Base-by-base conservation (phyloP, 495 filamentous ascomycete species). In the Clohesyomyces aquaticus region DNA sequence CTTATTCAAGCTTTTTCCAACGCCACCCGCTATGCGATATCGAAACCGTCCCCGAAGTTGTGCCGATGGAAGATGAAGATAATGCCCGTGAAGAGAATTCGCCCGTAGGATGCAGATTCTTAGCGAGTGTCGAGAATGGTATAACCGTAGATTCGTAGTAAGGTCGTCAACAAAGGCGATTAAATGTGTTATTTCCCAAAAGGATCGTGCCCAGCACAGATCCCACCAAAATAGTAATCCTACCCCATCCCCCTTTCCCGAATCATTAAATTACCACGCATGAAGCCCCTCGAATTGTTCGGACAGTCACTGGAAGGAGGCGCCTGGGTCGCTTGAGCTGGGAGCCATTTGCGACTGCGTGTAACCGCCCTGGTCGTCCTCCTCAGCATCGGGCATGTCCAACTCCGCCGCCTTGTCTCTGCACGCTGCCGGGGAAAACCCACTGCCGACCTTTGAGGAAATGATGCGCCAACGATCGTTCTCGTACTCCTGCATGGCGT, bases 391-490 rank as follows among this genome's bases (percentile, higher is more conserved):
- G 18, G 63, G 47, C 2, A 55, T 63, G 14, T 66, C 69, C 10
- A 77, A n/a, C 51, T 91, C 83, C 55, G 76, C 74, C 45, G 90
- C 90, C 72, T 90, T 88, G 70, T 93, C 89, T 70, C 86, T 87
- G 78, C 92, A 96, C 18, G 91, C 91, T 35, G 83, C 83, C 11
- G 92, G 87, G 10, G 90, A 91, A 71, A 93, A 92, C 14, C 91
- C 90, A 58, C 83, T 86, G 32, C 91, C 91, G 67, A 96, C 86
- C 75, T 95, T 96, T 68, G 85, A 87, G 68, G 92, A 85, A 51
- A 96, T 85, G 70, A 91, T 87, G 53, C 89, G 84, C 92, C 92
- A 96, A 65, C 89, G 88, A 71, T 96, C 91, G 73, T 89, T 86
- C 71, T 96, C 90, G 77, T 96, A 96, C 68, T 94, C 90, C 70